Evolutionary conservation across 805 yeast genomes (phyloP), one percentile per base, ranked within the genome.

Genomic region (Sungouiozyma ichnusensis): DNA sequence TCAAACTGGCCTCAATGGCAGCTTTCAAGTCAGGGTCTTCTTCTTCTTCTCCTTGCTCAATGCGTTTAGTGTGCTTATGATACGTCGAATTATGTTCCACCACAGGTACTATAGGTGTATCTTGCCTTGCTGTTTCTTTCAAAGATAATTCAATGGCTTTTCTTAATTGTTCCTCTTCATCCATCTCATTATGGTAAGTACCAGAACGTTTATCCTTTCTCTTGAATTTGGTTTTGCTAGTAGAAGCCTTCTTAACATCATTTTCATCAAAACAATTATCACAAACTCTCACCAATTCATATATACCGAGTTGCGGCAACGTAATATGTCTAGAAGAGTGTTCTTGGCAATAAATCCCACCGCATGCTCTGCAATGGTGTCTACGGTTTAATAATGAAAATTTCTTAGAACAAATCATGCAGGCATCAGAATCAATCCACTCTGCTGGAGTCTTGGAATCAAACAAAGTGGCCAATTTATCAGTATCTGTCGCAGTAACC

Each of bases 321-420:
- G 88, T 79, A 29, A 79, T 67, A 38, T 62, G 68, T 50, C 84
- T 76, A 2, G 81, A 67, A n/a, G 97, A 85, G 62, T 94, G 95
- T 4, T 76, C 72, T 49, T 84, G 88, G 61, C 94, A 80, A 57
- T 73, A 90, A 0, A 86, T 95, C 3, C 97, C 97, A 18, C 98
- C 98, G 65, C 98, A 92, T 40, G 94, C 82, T 41, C 98, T 73
- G 62, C 98, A 92, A 63, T 92, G 98, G 61, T 92, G 98, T 59
- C 90, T 87, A 55, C 98, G 73, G 59, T 85, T 87, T 46, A 88
- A 66, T 57, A 90, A 73, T 1, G 92, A 69, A 57, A 92, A 92
- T 14, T 79, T 66, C 35, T 71, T 76, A 40, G 94, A 86, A 51
- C 97, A 86, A 42, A 85, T 77, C 97, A 92, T 88, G 62, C 98